Evolutionary conservation across 2,329 filamentous ascomycete genomes (phyloP).

Genomic region (Claviceps purpurea): DNA sequence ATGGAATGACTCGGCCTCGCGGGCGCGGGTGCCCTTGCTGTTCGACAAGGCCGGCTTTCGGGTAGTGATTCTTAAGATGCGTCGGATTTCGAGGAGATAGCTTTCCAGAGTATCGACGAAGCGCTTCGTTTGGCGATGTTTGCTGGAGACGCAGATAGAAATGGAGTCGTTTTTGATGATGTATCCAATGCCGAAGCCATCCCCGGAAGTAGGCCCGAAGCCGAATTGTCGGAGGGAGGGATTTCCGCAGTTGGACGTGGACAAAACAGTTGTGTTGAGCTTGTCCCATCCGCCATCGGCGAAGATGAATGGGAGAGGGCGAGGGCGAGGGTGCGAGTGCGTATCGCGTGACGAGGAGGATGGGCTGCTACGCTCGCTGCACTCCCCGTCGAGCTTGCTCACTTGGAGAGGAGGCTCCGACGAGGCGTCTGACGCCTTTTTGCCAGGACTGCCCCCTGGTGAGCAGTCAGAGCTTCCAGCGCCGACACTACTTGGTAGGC

Average conservation of each 20-base stretch:
- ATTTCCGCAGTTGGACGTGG: slow-evolving; percentile 97
- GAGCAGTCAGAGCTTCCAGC: slow-evolving; percentile 50
- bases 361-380: slow-evolving; percentile 40
- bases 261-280: slow-evolving; percentile 86
- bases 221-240: slow-evolving; percentile 90
- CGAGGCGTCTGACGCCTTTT: slow-evolving; percentile 29
- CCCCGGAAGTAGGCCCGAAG: slow-evolving; percentile 85
- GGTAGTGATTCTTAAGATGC: slow-evolving; percentile 60
- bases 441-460: slow-evolving; percentile 38
- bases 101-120: slow-evolving; percentile 82
- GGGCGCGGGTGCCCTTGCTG: slow-evolving; percentile 34
- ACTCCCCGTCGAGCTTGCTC: slow-evolving; percentile 23
- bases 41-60: slow-evolving; percentile 28
- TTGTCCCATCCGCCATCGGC: slow-evolving; percentile 86
- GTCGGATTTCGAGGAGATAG: slow-evolving; percentile 82
- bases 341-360: slow-evolving; percentile 33
- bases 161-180: slow-evolving; percentile 78
- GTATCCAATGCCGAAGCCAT: slow-evolving; percentile 95
- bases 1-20: slow-evolving; percentile 34
- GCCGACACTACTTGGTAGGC: slow-evolving; percentile 26
- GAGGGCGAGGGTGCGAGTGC: slow-evolving; percentile 13
- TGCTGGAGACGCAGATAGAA: slow-evolving; percentile 82
- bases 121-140: slow-evolving; percentile 83
- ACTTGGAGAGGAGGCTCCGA: slow-evolving; percentile 19
- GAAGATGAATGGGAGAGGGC: slow-evolving; percentile 63